Base-by-base conservation (phyloP, 225 moss, liverwort and hornwort genomes). In the Rhytidiadelphus loreus region DNA sequence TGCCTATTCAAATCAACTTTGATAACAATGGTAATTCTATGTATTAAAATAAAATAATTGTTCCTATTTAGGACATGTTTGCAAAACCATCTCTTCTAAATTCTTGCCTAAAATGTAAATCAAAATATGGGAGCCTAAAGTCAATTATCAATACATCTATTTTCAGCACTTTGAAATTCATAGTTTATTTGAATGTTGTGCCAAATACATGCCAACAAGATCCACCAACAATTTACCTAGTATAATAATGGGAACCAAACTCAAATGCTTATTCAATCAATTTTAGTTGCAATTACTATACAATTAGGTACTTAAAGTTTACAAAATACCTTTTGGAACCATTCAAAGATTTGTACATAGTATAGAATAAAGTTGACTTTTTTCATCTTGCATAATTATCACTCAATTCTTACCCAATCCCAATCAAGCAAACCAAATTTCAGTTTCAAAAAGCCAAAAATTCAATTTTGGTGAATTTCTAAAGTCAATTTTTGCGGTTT, bases 91-190 rank as follows among this genome's bases (percentile, higher is more conserved):
- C 32, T 4, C 6, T 46, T 73, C n/a, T 46, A 10, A 1, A 32
- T 46, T 74, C 30, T 74, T 74, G 32, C 12, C 12, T 52, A 22
- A 20, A 52, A 22, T 52, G 3, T 13, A 52, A 21, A 16, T 76
- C 1, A 8, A 0, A 21, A 37, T 6, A 53, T n/a, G 8, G n/a
- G 4, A 56, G 5, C 25, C 25, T 56, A 56, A 2, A 1, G 6
- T n/a, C 3, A 3, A n/a, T 26, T n/a, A 10, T 16, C 0, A 2
- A n/a, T 25, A 25, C 25, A 78, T 3, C 10, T 56, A 16, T 26
- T 56, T 77, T 37, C 4, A 25, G 1, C 13, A 55, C 56, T n/a
- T n/a, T 10, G 8, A 50, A 75, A 50, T 32, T 50, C 6, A 50
- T 46, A 55, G 16, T 37, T 55, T 33, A 33, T 50, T 33, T 5